Conservation (phyloP, 805 yeast genomes). For the Kluyveromyces wickerhamii region DNA sequence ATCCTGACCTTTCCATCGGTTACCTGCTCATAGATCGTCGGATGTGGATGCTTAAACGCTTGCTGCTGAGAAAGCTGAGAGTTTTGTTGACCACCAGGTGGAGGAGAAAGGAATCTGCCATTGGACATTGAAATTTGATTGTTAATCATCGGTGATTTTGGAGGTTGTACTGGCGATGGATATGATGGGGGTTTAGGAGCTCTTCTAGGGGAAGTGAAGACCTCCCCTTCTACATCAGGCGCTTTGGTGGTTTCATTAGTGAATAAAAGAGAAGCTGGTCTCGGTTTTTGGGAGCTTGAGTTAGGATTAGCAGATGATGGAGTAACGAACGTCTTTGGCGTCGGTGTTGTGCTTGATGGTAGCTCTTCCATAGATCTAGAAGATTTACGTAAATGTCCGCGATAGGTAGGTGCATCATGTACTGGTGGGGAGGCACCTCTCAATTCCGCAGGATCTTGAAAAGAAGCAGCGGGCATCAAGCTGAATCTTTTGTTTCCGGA, state of each 20-base stretch:
- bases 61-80: conserved; percentile 9
- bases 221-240: conserved; percentile 18
- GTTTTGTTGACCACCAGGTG: conserved; percentile 3
- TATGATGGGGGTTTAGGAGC: conserved; percentile 63
- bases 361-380: conserved; percentile 21
- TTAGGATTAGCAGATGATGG: neutral
- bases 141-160: conserved; percentile 23
- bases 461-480: conserved; percentile 37
- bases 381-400: conserved; percentile 14
- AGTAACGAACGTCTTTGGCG: conserved; percentile 1
- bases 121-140: neutral
- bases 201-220: conserved; percentile 59
- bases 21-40: conserved; percentile 22
- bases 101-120: conserved; percentile 6
- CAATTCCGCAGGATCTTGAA: conserved; percentile 7
- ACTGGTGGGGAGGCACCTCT: conserved; percentile 4
- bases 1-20: conserved; percentile 1
- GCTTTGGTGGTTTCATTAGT: conserved; percentile 10
- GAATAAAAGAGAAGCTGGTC: conserved; percentile 11
- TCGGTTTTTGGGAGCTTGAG: conserved; percentile 4
- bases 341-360: conserved; percentile 6
- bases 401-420: conserved; percentile 10
- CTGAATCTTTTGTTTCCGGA: conserved; percentile 12
- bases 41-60: conserved; percentile 14
- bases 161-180: conserved; percentile 37